Base-by-base conservation (phyloP, 2,329 filamentous ascomycete species). In the Raffaelea albimanens region DNA sequence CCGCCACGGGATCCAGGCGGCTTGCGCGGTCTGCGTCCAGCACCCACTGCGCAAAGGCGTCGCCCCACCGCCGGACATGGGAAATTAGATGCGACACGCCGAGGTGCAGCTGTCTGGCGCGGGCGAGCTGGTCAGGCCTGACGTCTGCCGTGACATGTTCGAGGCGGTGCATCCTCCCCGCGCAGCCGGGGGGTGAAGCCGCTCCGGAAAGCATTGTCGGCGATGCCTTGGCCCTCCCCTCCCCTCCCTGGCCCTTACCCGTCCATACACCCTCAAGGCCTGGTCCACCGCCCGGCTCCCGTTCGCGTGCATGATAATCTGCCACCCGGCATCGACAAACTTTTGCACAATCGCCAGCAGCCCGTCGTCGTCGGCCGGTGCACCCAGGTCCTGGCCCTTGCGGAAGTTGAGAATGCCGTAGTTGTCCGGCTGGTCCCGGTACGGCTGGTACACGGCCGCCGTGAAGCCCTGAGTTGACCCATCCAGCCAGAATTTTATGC, bases 321-420 rank as follows among this genome's bases (percentile, higher is more conserved):
- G 50, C 50, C 50, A 52, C 1, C 50, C 50, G 36, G 43, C 42
- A 19, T 33, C 38, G 20, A 50, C 47, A 45, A 52, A 50, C n/a
- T 44, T 47, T 43, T 47, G 47, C 18, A 52, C 47, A 2, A 52
- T 47, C 7, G 42, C 23, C 19, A 43, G 39, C 2, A 52, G 40
- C 13, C 43, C 38, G 44, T 52, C 47, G 39, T 51, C 49, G 45
- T 51, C 45, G 11, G 45, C 45, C 31, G 45, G 38, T 13, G 45
- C 46, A 19, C 46, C 43, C 23, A 46, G 40, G 5, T 18, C 46
- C 5, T 25, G 10, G 14, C 48, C 45, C 31, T 46, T 19, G 23
- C 49, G 46, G 56, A 43, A 56, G 46, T 56, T 55, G 34, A 57
- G 57, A 49, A 61, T 60, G 57, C 40, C 59, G 42, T 50, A 54